These are phyloP conservation scores for Cenchrus fungigraminus DNA, from an alignment of 176 grass and related monocot genomes.

Conservation along the genomic window DNA sequence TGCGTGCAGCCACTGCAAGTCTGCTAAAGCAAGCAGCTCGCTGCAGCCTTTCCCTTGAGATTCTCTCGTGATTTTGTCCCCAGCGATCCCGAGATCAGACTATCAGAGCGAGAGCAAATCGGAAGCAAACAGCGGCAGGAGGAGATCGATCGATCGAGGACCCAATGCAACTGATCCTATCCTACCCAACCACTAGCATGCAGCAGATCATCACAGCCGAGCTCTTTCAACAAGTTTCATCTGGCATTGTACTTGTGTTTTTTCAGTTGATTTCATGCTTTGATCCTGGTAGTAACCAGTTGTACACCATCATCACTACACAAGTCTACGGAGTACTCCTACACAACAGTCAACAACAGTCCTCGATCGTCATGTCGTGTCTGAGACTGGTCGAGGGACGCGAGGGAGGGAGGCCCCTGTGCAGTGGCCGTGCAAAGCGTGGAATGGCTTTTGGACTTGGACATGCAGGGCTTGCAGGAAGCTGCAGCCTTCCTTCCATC, in stretches of 20 bases:
- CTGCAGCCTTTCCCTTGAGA: slow-evolving; percentile 34
- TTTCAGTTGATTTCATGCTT: slow-evolving; percentile 4
- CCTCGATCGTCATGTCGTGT: neutral
- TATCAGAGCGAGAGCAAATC: neutral
- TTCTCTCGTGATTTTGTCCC: slow-evolving; percentile 38
- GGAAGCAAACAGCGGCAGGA: neutral
- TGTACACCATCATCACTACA: neutral
- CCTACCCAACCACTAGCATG: neutral
- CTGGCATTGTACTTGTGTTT: neutral
- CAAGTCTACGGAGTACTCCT: no score
- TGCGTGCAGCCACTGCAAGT: neutral
- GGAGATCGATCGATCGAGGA: no score
- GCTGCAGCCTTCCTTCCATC: slow-evolving; percentile 25
- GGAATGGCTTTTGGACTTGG: slow-evolving; percentile 1
- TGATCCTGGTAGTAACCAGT: no score
- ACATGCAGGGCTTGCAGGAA: slow-evolving; percentile 8
- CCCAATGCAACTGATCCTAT: no score
- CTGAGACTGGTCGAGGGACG: neutral
- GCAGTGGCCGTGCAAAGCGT: slow-evolving; percentile 19
- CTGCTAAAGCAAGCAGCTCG: slow-evolving; percentile 27
- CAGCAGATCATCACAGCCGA: neutral
- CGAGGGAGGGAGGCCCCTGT: neutral
- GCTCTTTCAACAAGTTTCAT: neutral
- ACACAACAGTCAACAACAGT: neutral
- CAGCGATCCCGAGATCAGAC: slow-evolving; percentile 38